Evolutionary conservation across 495 filamentous ascomycete genomes (phyloP), one percentile per base, ranked within the genome.

Genomic region (Penicillium odoratum): DNA sequence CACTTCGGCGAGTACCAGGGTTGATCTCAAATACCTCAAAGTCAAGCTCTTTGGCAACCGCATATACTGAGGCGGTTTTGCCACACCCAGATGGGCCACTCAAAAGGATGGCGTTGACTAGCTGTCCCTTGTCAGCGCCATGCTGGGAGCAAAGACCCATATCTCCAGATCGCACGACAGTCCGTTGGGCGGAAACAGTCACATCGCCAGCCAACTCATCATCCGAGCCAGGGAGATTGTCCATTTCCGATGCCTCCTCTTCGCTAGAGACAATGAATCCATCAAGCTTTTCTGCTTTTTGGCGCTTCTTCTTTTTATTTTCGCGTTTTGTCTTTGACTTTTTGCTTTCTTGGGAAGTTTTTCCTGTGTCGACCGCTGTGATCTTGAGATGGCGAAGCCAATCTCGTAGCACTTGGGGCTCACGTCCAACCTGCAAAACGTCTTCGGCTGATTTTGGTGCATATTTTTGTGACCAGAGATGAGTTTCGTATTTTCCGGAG

Each of bases 11-110:
- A 62, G 80, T 90, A 42, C 90, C 83, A 6, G 93, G 69, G 60
- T 95, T 96, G 64, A 99, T 90, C 71, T 99, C 95, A 62, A 98
- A 98, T 5, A 99, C 84, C 56, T 96, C 91, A 69, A 93, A 98
- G 21, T 86, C 93, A 25, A 97, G 81, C 75, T 99, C 94, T 63
- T 92, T 94, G 3, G 95, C 94, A n/a, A 92, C 89, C 5, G 95
- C 95, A 71, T 96, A 92, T 0, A 97, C 86, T 1, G 91, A 85
- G 15, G 95, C 93, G 11, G 92, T 95, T 71, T 99, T 99, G 7
- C 95, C 95, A 67, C 88, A 96, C 3, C 95, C 95, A 55, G 84
- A 76, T 1, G 94, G 92, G 5, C 95, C 95, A 66, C 92, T 98
- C 30, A 99, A 79, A 6, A 99, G 71, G 29, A 96, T 83, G 3